Base-by-base conservation (phyloP, 1,284 basidiomycete species). In the Pseudozyma pruni region DNA sequence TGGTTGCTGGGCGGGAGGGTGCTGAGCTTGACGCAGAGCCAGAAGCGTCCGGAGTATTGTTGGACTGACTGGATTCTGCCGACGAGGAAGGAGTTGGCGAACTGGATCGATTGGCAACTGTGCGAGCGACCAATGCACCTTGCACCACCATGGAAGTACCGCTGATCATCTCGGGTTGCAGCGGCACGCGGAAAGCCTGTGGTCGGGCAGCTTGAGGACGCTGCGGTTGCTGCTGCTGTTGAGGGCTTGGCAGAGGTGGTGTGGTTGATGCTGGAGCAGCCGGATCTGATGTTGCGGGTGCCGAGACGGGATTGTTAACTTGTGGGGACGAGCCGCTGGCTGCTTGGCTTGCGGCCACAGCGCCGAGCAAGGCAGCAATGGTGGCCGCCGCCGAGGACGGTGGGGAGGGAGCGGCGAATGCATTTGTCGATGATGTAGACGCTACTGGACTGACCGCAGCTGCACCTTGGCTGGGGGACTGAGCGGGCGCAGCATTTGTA, bases 81-180 rank as follows among this genome's bases (percentile, higher is more conserved):
- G 46, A 8, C 9, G 47, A 23, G 9, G 44, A 16, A 8, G 40
- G 9, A 7, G 32, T 16, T 23, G 41, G 38, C 13, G 56, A 48
- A 16, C 43, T 22, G 25, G 54, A 22, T 8, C 49, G 63, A 32
- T 54, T 59, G n/a, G 63, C 47, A 23, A 72, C 37, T 4, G 63
- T 67, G 8, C 69, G 44, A 20, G 79, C 71, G 9, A 81, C 59
- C 13, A 81, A 70, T 7, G 79, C 79, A 19, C 79, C 79, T 37
- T 81, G 79, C 8, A 81, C 79, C 16, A 81, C 78, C 61, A 81
- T 77, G 17, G 76, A 79, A 4, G 78, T 80, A 29, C 78, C 78
- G 32, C 61, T 72, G 53, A 72, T 68, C 46, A 49, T 67, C 33
- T 54, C 53, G 23, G 67, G 60, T 32, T 71, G 62, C 22, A 63